phyloP scores from a whole-genome alignment of 148 eudicot species.

The Drosera capensis region DNA sequence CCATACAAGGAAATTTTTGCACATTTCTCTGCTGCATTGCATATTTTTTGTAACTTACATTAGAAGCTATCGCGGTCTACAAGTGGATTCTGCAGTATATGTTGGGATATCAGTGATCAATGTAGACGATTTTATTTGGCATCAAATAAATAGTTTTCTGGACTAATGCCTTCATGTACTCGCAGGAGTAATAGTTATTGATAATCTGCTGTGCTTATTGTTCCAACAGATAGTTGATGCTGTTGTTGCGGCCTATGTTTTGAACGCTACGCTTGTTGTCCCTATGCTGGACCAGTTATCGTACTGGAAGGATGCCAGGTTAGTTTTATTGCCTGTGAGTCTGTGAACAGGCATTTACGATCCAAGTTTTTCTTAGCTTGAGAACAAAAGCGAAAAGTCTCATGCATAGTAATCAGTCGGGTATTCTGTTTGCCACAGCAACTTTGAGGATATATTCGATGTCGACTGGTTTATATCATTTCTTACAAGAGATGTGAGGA shows the following conservation, averaged over 20 bases:
- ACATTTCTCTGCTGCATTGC: no score
- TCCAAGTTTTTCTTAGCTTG: not conserved
- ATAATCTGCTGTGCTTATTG: constrained; percentile 3
- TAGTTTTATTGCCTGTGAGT: no score
- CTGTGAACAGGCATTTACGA: not conserved
- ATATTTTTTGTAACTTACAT: no score
- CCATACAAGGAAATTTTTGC: no score
- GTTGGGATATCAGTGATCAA: no score
- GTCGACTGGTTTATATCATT: constrained; percentile 85
- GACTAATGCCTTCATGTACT: not conserved
- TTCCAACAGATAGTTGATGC: constrained; percentile 80
- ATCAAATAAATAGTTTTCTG: no score
- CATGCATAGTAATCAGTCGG: constrained; percentile 1
- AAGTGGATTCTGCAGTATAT: no score
- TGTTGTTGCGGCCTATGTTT: constrained; percentile 85
- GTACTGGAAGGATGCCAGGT: constrained; percentile 97
- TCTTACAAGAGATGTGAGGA: constrained; percentile 69
- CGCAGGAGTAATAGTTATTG: not conserved
- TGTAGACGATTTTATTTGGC: no score
- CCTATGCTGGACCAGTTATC: constrained; percentile 90
- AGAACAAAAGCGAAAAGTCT: not conserved
- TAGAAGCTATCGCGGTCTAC: no score
- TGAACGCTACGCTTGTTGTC: constrained; percentile 86
- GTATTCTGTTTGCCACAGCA: constrained; percentile 31
- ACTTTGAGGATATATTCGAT: constrained; percentile 78